Conservation (phyloP, 2,329 filamentous ascomycete genomes). For the Fragosphaeria purpurea region DNA sequence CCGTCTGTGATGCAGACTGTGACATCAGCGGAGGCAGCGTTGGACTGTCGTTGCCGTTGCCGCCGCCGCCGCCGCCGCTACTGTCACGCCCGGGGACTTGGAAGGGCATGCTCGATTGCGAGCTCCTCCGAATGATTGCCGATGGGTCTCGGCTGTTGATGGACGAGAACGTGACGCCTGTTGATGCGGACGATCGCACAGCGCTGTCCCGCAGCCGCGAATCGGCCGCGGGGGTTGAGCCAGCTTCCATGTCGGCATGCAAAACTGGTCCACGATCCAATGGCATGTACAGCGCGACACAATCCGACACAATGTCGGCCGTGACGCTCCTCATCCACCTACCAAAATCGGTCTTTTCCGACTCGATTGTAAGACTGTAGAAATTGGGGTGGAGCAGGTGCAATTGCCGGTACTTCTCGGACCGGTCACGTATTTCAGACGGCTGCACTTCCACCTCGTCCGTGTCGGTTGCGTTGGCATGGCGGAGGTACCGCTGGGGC, state of each 20-base stretch:
- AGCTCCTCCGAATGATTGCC: conserved; percentile 31
- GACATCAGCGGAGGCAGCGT: conserved; percentile 43
- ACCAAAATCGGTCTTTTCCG: conserved; percentile 65
- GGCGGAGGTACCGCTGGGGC: conserved; percentile 66
- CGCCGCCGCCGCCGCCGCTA: no score
- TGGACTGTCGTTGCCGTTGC: conserved; percentile 46
- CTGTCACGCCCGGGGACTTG: conserved; percentile 28
- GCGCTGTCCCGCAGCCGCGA: not conserved
- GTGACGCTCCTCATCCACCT: conserved; percentile 74
- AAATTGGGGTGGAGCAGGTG: conserved; percentile 80
- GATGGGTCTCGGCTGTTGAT: conserved; percentile 27
- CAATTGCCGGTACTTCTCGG: conserved; percentile 61
- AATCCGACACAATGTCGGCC: conserved; percentile 70
- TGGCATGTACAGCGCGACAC: conserved; percentile 54
- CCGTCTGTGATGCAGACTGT: conserved; percentile 36
- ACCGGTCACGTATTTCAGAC: conserved; percentile 64
- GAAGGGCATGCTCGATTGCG: conserved; percentile 43
- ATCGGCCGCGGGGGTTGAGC: not conserved
- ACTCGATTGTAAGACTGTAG: conserved; percentile 67
- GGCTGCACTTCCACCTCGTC: conserved; percentile 72
- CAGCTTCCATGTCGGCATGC: not conserved
- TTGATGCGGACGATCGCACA: conserved; percentile 23
- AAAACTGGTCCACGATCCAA: conserved; percentile 15
- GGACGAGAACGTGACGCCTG: conserved; percentile 19
- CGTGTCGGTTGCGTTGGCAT: conserved; percentile 57